phyloP scores from a whole-genome alignment of 768 basidiomycete genomes.

The Favolaschia claudopus region DNA sequence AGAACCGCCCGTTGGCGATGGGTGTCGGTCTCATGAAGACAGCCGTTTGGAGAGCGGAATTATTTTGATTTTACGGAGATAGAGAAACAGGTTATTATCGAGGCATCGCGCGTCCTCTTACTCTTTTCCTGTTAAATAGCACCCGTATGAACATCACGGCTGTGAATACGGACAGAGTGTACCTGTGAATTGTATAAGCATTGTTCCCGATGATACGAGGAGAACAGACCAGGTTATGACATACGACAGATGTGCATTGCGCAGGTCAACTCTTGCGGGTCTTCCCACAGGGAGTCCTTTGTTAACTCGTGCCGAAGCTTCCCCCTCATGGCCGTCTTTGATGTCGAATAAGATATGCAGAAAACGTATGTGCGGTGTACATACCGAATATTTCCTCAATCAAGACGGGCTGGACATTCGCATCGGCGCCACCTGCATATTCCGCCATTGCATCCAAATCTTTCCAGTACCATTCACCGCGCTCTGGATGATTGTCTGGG shows the following conservation, averaged over 20 bases:
- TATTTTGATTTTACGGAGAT: background rate
- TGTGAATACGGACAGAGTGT: constrained; percentile 86
- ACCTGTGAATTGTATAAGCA: constrained; percentile 58
- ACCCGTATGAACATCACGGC: constrained; percentile 81
- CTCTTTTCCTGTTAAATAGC: constrained; percentile 61
- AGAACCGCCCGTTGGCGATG: too few species aligned
- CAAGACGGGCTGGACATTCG: constrained; percentile 85
- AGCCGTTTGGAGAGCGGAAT: constrained; percentile 5
- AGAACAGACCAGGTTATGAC: constrained; percentile 84
- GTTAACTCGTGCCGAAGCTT: constrained; percentile 62
- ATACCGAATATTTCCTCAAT: constrained; percentile 92
- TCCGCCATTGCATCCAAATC: constrained; percentile 85
- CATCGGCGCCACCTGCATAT: constrained; percentile 73
- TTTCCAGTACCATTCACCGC: constrained; percentile 92
- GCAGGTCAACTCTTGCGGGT: constrained; percentile 80
- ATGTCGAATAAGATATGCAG: constrained; percentile 9
- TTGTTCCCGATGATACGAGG: background rate
- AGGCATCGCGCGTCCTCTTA: constrained; percentile 61
- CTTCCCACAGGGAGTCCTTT: constrained; percentile 90
- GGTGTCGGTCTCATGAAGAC: too few species aligned
- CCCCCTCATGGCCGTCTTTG: constrained; percentile 89
- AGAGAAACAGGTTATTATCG: constrained; percentile 49
- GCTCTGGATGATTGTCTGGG: constrained; percentile 83
- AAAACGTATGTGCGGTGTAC: constrained; percentile 32
- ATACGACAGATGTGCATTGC: constrained; percentile 95